These are phyloP conservation scores for Fusarium proliferatum DNA, from an alignment of 2,329 filamentous ascomycete species.

Conservation along the genomic window DNA sequence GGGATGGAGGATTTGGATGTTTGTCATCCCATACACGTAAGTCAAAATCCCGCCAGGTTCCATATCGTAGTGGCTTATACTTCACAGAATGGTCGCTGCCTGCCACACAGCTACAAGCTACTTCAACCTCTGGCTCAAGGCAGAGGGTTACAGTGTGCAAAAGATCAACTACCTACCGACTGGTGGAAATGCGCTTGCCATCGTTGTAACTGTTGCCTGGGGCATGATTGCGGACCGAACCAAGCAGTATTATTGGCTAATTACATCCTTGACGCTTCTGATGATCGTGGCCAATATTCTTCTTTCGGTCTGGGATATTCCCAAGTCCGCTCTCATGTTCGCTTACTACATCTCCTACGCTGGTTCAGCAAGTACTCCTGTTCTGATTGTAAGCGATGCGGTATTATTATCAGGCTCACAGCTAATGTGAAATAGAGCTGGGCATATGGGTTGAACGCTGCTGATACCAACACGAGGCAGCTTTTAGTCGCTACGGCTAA, in stretches of 20 bases:
- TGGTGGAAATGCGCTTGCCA: background rate
- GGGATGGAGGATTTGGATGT: background rate
- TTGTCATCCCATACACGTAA: background rate
- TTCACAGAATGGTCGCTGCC: background rate
- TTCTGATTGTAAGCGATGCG: background rate
- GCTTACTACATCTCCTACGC: background rate
- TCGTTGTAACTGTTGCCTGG: background rate
- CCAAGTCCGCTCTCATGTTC: background rate
- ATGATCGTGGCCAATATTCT: background rate
- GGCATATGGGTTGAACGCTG: background rate
- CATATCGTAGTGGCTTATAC: background rate
- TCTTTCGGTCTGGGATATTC: background rate
- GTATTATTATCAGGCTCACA: background rate
- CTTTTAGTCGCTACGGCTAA: background rate
- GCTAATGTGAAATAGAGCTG: background rate
- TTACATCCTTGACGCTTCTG: background rate
- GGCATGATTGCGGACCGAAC: background rate
- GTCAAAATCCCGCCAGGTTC: accelerated
- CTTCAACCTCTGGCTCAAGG: background rate
- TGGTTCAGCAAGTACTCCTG: background rate
- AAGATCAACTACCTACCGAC: background rate
- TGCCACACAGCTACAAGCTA: background rate
- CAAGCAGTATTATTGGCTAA: background rate
- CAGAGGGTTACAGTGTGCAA: background rate
- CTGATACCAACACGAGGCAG: background rate